Base-by-base conservation (phyloP, 2,329 filamentous ascomycete genomes). In the Botryotinia convoluta region DNA sequence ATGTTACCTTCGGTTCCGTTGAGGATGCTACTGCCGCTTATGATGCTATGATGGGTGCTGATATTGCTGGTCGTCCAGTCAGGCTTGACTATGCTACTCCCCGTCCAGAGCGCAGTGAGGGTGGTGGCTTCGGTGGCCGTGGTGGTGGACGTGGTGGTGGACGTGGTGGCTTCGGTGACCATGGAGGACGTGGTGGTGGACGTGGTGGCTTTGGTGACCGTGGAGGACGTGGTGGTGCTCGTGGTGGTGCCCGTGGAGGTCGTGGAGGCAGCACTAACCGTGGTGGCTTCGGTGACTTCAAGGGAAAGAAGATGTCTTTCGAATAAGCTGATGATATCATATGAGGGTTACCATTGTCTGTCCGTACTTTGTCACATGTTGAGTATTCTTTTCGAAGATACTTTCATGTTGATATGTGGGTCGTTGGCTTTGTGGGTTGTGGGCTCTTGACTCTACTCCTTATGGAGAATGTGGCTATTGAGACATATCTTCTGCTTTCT, bases 71-170 rank as follows among this genome's bases (percentile, higher is more conserved):
- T 71, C 91, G 91, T 78, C 79, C 88, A 63, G 85, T 93, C 77
- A 88, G 91, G 79, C 87, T 93, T 67, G 91, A 93, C 84, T 93
- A 87, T 83, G 89, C 89, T 81, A 84, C 86, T 75, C 87, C 90
- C 73, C 88, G 89, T 75, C 83, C 85, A 78, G 86, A 86, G 78
- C 85, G 85, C 76, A 83, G 83, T 75, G 82, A 83, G 65, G 80
- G 84, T 75, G 83, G 86, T 76, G 83, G 84, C 72, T 81, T 83
- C 68, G 82, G 85, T 72, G 82, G 85, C 71, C 77, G 81, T 29
- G 61, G 84, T 74, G 83, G 84, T 73, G 82, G 83, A 79, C 84
- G 84, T 75, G 83, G 84, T 57, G 83, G 84, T 62, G 79, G 82
- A 32, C 80, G 80, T 72, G 76, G 78, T n/a, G 74, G 77, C 65